Percentiles rank a stretch among this genome's conserved stretches.
phyloP scores from a whole-genome alignment of 2,329 filamentous ascomycete genomes.

The Microthyrium microscopicum region DNA sequence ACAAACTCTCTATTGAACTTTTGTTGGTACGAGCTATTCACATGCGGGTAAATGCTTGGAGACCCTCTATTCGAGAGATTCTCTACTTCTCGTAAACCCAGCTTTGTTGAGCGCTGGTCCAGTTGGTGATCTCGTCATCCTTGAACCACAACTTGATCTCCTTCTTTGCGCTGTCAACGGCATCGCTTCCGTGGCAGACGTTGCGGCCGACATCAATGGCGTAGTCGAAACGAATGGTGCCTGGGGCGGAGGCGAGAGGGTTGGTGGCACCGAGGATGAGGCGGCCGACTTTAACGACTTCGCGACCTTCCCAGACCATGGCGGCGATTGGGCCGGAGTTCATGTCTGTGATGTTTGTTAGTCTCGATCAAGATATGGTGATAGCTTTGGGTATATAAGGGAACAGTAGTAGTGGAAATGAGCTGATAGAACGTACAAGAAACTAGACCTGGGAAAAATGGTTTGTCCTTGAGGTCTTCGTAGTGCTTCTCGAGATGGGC shows the following conservation, averaged over 20 bases:
- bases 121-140: conserved; percentile 66
- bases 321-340: conserved; percentile 88
- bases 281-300: conserved; percentile 97
- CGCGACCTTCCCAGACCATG: conserved; percentile 99
- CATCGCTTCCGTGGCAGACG: conserved; percentile 99
- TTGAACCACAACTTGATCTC: conserved; percentile 99
- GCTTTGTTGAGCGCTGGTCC: conserved; percentile 69
- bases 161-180: conserved; percentile 98
- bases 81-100: conserved; percentile 88
- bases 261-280: conserved; percentile 97
- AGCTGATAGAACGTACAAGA: conserved; percentile 58
- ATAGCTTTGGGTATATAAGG: too few species aligned
- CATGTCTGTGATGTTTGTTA: conserved; percentile 54
- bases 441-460: conserved; percentile 92
- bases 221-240: conserved; percentile 94
- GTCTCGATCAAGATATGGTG: conserved; percentile 7
- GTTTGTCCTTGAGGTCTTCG: conserved; percentile 77
- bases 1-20: too few species aligned
- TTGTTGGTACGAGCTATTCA: too few species aligned
- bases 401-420: background rate
- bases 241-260: conserved; percentile 82
- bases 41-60: too few species aligned
- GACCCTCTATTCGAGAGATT: conserved; percentile 13
- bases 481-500: conserved; percentile 98
- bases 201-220: conserved; percentile 88